A percentile compares a stretch with the other conserved stretches of the same genome.
Evolutionary conservation across 306 rosid species (phyloP).

Genomic region (Castanea crenata): DNA sequence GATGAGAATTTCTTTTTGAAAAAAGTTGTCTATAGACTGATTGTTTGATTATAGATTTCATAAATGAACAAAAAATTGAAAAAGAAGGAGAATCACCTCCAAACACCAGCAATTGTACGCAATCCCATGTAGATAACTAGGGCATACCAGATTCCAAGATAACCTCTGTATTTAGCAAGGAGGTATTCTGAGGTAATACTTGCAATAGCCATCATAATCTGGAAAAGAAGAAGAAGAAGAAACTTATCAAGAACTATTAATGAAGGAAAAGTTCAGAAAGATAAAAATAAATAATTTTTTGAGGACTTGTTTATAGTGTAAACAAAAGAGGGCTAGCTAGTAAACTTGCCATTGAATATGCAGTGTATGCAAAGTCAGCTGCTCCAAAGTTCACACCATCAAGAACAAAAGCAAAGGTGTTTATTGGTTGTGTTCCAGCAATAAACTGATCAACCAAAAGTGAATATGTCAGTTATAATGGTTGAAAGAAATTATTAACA

Average conservation of each 20-base stretch:
- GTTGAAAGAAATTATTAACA: not conserved
- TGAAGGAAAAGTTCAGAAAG: not conserved
- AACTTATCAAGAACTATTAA: not conserved
- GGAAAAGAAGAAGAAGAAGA: not conserved
- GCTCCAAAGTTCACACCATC: slow-evolving; percentile 98
- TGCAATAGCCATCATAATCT: slow-evolving; percentile 70
- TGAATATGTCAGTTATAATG: not conserved
- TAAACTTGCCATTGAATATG: slow-evolving; percentile 70
- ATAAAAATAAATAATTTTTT: not conserved
- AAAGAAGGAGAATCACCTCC: slow-evolving; percentile 60
- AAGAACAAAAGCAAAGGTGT: slow-evolving; percentile 81
- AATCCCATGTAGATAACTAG: slow-evolving; percentile 79
- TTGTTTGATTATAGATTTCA: too few relatives aligned
- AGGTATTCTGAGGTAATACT: slow-evolving; percentile 60
- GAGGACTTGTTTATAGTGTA: not conserved
- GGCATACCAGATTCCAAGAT: slow-evolving; percentile 89
- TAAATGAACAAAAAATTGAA: not conserved
- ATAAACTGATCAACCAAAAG: slow-evolving; percentile 56
- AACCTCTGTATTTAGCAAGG: slow-evolving; percentile 57
- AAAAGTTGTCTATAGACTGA: too few relatives aligned
- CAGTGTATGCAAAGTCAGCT: slow-evolving; percentile 85
- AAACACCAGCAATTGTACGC: slow-evolving; percentile 76
- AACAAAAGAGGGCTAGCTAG: not conserved
- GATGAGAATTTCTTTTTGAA: too few relatives aligned
- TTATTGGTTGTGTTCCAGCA: slow-evolving; percentile 92